Percentiles rank a stretch among this genome's conserved stretches.
Conservation (phyloP, 78 protist species). For the Polysphondylium violaceum region DNA sequence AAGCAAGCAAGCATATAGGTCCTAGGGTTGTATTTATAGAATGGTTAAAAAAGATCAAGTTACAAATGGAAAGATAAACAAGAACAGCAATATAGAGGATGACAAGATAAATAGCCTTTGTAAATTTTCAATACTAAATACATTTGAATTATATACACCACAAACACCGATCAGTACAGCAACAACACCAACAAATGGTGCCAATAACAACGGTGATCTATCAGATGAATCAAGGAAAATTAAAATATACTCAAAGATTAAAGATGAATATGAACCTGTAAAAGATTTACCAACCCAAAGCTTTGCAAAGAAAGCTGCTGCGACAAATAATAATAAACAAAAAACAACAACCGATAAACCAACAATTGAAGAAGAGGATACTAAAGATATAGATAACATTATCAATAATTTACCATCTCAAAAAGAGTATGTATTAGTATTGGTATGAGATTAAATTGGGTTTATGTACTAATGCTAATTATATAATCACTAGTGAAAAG, state of each 20-base stretch:
- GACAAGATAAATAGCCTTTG: constrained; percentile 10
- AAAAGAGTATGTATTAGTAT: constrained; percentile 20
- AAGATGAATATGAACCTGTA: constrained; percentile 63
- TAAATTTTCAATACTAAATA: constrained; percentile 5
- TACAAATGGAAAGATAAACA: too few species aligned
- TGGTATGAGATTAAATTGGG: background rate
- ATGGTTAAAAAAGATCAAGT: too few species aligned
- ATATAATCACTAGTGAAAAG: constrained; percentile 27
- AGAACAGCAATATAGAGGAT: too few species aligned
- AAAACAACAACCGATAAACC: constrained; percentile 29
- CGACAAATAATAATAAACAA: background rate
- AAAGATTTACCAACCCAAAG: constrained; percentile 26
- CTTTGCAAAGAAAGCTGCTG: background rate
- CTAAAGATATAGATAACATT: constrained; percentile 37
- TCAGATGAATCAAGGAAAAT: constrained; percentile 30
- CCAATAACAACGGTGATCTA: constrained; percentile 4
- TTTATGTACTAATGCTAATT: background rate
- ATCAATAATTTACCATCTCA: constrained; percentile 9
- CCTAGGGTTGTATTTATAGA: too few species aligned
- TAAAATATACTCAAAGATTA: constrained; percentile 50
- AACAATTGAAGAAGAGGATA: constrained; percentile 18
- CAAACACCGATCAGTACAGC: background rate
- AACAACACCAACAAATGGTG: background rate
- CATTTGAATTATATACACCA: background rate
- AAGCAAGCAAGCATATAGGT: too few species aligned